Evolutionary conservation across 139 green algal genomes (phyloP).

Genomic region (Tetradesmus obliquus): DNA sequence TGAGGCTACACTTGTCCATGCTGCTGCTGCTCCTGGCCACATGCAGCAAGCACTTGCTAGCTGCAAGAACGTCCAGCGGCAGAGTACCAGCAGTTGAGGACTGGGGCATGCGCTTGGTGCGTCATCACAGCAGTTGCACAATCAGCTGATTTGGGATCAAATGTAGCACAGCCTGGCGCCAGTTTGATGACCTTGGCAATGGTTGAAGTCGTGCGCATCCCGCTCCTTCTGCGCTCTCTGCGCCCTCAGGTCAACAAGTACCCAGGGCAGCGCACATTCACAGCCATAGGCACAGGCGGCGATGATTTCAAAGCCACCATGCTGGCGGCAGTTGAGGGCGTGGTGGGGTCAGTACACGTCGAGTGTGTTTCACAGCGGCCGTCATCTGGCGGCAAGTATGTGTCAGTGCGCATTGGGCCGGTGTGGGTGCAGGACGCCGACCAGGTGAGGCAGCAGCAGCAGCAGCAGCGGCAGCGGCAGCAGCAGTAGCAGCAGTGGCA

Average conservation of each 20-base stretch:
- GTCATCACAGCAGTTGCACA: no score
- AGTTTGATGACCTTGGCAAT: no score
- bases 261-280: constrained; percentile 51
- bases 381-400: constrained; percentile 49
- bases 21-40: no score
- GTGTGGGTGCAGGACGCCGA: constrained; percentile 48
- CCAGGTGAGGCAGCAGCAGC: constrained; percentile 48
- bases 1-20: no score
- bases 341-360: constrained; percentile 50
- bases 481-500: background rate
- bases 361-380: constrained; percentile 49
- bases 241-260: constrained; percentile 58
- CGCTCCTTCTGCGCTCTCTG: background rate
- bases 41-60: no score
- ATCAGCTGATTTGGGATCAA: no score
- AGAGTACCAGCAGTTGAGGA: no score
- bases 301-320: constrained; percentile 48
- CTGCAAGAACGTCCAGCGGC: no score
- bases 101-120: no score
- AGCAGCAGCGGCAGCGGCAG: constrained; percentile 1
- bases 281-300: constrained; percentile 51
- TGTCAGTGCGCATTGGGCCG: constrained; percentile 52
- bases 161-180: no score
- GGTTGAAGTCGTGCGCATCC: background rate
- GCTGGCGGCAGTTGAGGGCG: constrained; percentile 45